Conservation (phyloP, 139 green algal genomes). For the Chlamydomonas urium region DNA sequence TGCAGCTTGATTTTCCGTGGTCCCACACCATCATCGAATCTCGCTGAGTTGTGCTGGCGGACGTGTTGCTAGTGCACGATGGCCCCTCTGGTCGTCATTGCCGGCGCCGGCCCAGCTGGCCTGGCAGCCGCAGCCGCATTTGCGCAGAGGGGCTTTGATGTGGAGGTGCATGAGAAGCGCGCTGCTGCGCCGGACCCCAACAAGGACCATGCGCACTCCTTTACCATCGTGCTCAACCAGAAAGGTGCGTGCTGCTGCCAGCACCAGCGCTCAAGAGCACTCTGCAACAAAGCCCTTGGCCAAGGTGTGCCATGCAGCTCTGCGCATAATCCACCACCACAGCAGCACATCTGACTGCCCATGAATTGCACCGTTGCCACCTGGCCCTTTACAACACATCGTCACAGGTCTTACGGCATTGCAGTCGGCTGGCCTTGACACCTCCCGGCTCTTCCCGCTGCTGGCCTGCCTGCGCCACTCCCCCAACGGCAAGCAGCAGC, state of each 20-base stretch:
- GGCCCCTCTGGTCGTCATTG: too few relatives aligned
- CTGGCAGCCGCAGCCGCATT: neutral
- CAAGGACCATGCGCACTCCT: neutral
- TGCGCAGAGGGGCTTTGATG: neutral
- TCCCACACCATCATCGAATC: too few relatives aligned
- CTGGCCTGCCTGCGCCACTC: constrained; percentile 8
- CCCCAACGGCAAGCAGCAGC: neutral
- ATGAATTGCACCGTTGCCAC: too few relatives aligned
- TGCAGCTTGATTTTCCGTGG: too few relatives aligned
- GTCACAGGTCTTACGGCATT: neutral
- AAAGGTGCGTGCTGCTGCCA: neutral
- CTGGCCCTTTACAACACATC: too few relatives aligned
- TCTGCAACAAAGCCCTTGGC: too few relatives aligned
- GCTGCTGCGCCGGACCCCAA: neutral
- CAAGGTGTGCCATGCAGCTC: too few relatives aligned
- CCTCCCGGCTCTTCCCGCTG: neutral
- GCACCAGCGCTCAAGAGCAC: neutral
- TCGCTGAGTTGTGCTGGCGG: too few relatives aligned
- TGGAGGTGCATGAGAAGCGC: constrained; percentile 9
- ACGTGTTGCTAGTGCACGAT: too few relatives aligned
- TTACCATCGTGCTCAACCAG: constrained; percentile 4
- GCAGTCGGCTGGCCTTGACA: neutral
- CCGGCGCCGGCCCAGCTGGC: constrained; percentile 4
- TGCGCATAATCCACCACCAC: too few relatives aligned
- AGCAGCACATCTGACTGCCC: too few relatives aligned